A percentile compares a stretch with the other conserved stretches of the same genome.
These are phyloP conservation scores for Phaeosphaeria sp. DNA, from an alignment of 2,329 filamentous ascomycete species.

Conservation along the genomic window DNA sequence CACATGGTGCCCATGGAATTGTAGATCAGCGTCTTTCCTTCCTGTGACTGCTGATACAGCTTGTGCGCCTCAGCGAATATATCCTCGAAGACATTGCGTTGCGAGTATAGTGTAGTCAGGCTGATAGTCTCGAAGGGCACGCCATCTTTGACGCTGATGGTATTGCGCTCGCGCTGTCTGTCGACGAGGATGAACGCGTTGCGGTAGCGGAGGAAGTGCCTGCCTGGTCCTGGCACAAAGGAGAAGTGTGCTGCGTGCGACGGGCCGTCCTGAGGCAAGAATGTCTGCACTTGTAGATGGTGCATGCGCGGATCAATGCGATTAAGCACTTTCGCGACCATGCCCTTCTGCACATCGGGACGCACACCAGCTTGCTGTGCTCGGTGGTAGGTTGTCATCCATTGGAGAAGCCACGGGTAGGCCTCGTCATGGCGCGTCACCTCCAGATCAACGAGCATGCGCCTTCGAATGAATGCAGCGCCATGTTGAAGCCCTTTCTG, in stretches of 20 bases:
- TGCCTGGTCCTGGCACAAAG: conserved; percentile 88
- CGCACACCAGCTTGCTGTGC: conserved; percentile 58
- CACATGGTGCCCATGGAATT: conserved; percentile 84
- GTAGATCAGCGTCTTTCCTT: conserved; percentile 94
- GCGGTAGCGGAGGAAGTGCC: conserved; percentile 84
- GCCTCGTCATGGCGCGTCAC: conserved; percentile 93
- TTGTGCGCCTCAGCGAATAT: conserved; percentile 87
- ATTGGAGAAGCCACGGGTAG: conserved; percentile 92
- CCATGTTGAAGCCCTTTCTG: conserved; percentile 77
- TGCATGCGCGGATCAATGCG: conserved; percentile 66
- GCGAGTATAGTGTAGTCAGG: conserved; percentile 87
- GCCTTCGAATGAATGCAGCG: conserved; percentile 76
- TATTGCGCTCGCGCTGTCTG: conserved; percentile 80
- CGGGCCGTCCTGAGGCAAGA: conserved; percentile 69
- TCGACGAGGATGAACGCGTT: conserved; percentile 88
- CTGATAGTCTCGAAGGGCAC: conserved; percentile 94
- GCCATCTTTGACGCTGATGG: conserved; percentile 78
- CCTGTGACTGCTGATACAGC: conserved; percentile 77
- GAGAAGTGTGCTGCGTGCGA: conserved; percentile 81
- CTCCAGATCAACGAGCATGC: conserved; percentile 92
- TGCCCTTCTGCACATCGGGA: conserved; percentile 37
- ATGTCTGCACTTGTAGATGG: conserved; percentile 70
- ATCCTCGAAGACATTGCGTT: conserved; percentile 87
- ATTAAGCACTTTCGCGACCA: conserved; percentile 62
- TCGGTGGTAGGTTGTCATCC: conserved; percentile 85